A percentile compares a stretch with the other conserved stretches of the same genome.
Evolutionary conservation across 345 rosid species (phyloP).

Genomic region (Brassica incana): DNA sequence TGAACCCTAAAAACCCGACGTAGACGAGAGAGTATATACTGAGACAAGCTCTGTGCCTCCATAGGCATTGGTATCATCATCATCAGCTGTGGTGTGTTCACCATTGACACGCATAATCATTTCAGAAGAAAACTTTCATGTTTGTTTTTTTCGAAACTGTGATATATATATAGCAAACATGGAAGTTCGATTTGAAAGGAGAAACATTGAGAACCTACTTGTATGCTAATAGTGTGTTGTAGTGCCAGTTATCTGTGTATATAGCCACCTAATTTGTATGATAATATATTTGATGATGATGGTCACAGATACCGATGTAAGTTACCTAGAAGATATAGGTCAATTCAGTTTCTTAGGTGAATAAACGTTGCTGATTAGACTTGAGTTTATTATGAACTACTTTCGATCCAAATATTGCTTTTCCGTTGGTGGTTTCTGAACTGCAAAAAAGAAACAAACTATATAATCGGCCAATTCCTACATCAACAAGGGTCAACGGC

Average conservation of each 20-base stretch:
- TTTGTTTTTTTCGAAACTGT: conserved; percentile 29
- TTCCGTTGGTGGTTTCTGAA: background rate
- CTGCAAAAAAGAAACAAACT: background rate
- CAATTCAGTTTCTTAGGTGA: background rate
- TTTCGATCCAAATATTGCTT: background rate
- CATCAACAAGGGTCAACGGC: too few relatives aligned
- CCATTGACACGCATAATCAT: conserved; percentile 1
- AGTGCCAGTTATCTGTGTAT: conserved; percentile 8
- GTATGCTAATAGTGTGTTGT: conserved; percentile 19
- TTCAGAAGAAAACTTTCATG: conserved; percentile 19
- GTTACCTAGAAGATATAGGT: background rate
- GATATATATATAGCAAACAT: conserved; percentile 23
- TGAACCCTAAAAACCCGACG: conserved; percentile 30
- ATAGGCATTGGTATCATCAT: conserved; percentile 6
- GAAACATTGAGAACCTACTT: conserved; percentile 6
- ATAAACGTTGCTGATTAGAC: background rate
- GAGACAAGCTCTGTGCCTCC: conserved; percentile 10
- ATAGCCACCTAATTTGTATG: conserved; percentile 5
- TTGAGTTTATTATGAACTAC: background rate
- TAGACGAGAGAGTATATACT: background rate
- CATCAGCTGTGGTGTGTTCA: background rate
- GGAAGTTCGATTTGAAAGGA: conserved; percentile 9
- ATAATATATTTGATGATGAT: conserved; percentile 1
- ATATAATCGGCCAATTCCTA: background rate
- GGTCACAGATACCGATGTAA: background rate